phyloP scores from a whole-genome alignment of 75 land plant genomes.

The Pseudotsuga menziesii region DNA sequence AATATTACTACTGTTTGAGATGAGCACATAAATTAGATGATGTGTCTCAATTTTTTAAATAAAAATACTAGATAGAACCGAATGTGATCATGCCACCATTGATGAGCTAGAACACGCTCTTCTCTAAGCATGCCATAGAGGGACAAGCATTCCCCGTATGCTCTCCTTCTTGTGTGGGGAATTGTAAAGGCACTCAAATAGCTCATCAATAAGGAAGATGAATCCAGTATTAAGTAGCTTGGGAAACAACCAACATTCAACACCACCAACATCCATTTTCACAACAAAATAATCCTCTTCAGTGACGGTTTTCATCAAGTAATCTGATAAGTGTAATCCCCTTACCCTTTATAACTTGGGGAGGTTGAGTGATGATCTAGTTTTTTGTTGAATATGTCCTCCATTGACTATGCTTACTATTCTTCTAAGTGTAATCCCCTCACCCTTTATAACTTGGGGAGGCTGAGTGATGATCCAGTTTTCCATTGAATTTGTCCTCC shows the following conservation, averaged over 20 bases:
- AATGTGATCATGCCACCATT: slow-evolving; percentile 71
- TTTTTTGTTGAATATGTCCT: too few relatives aligned
- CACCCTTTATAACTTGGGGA: too few relatives aligned
- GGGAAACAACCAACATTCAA: slow-evolving; percentile 52
- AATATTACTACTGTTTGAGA: too few relatives aligned
- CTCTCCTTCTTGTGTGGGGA: too few relatives aligned
- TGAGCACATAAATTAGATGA: too few relatives aligned
- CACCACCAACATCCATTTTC: too few relatives aligned
- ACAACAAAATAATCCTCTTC: too few relatives aligned
- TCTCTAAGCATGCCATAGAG: slow-evolving; percentile 52
- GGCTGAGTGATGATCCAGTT: too few relatives aligned
- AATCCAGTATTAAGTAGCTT: slow-evolving; percentile 47
- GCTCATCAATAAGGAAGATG: slow-evolving; percentile 70
- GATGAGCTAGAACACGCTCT: slow-evolving; percentile 75
- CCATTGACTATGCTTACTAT: too few relatives aligned
- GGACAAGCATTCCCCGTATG: too few relatives aligned
- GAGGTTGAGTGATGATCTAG: not conserved
- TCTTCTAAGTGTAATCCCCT: too few relatives aligned
- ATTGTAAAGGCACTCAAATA: slow-evolving; percentile 69
- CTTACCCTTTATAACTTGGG: slow-evolving; percentile 3
- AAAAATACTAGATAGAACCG: not conserved
- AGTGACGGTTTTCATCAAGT: slow-evolving; percentile 50
- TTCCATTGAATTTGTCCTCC: slow-evolving; percentile 10
- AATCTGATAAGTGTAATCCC: slow-evolving; percentile 57
- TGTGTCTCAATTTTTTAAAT: too few relatives aligned